phyloP scores from a whole-genome alignment of 1,284 basidiomycete genomes.

The Leccinum cinnamomeum region DNA sequence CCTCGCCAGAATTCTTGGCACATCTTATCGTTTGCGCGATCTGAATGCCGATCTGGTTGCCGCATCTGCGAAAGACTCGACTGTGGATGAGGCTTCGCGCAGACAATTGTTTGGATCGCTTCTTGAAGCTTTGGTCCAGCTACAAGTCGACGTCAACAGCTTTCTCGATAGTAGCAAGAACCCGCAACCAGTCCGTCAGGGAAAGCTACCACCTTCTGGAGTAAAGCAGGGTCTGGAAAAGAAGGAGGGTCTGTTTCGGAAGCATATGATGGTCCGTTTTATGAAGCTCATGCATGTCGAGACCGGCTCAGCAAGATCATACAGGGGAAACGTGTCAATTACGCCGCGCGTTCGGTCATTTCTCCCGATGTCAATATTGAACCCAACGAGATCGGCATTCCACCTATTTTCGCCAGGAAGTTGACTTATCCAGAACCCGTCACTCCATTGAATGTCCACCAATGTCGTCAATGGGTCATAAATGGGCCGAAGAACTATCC shows the following conservation, averaged over 20 bases:
- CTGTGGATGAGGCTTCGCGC: constrained; percentile 56
- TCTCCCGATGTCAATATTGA: constrained; percentile 99
- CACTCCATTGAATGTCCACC: constrained; percentile 87
- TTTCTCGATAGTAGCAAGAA: constrained; percentile 99
- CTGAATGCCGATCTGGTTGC: constrained; percentile 68
- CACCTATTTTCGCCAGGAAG: constrained; percentile 96
- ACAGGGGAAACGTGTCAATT: constrained; percentile 99
- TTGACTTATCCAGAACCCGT: constrained; percentile 98
- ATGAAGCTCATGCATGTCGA: neutral
- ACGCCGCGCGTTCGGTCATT: constrained; percentile 98
- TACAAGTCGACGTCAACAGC: constrained; percentile 95
- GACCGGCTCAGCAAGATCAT: constrained; percentile 9
- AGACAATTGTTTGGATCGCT: constrained; percentile 68
- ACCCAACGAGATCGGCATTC: constrained; percentile 98
- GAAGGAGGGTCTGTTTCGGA: constrained; percentile 98
- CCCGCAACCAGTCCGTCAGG: constrained; percentile 80
- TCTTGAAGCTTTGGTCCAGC: constrained; percentile 82
- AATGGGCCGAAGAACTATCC: constrained; percentile 90
- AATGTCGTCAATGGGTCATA: constrained; percentile 90
- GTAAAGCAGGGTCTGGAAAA: constrained; percentile 98
- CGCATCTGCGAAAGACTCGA: constrained; percentile 59
- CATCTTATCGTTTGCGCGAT: constrained; percentile 81
- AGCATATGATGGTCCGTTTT: constrained; percentile 92
- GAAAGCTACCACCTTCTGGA: constrained; percentile 91
- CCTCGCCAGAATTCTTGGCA: constrained; percentile 81